Base-by-base conservation (phyloP, 1,284 basidiomycete genomes). In the Schizopora paradoxa region DNA sequence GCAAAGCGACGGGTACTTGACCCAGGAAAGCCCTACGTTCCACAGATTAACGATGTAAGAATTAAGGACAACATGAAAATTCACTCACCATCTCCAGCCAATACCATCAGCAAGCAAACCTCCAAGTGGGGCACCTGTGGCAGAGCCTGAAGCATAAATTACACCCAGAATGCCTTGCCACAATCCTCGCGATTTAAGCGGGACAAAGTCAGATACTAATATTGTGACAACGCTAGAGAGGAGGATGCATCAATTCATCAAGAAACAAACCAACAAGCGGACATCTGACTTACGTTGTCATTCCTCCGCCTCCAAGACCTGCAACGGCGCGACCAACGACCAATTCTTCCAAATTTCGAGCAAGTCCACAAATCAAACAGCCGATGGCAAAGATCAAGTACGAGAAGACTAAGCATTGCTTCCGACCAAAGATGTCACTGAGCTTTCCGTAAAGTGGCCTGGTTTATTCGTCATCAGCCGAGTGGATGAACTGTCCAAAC, bases 391-490 rank as follows among this genome's bases (percentile, higher is more conserved):
- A 82, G 10, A 79, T 58, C 13, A 61, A 51, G 53, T 80, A 79
- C 0, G 77, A 72, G 47, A 76, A 73, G 0, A 82, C 57, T 2
- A 83, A 61, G 49, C 78, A 81, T 1, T 61, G 57, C 53, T 80
- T 81, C 3, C 79, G 67, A 2, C 79, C 80, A 49, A 80, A 82
- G 1, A 82, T 81, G 52, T 83, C 79, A 55, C 77, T 80, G 14
- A 80, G 61, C 58, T 81, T 81, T 10, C 79, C 79, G 49, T 77
- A 81, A 2, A 83, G 57, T 8, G 79, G 78, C 53, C 78, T 80
- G 38, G 2, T 51, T 6, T 43, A 23, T 19, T 0, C 23, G 8
- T 14, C 18, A 21, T 8, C 8, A 13, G 22, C 14, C 4, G 14
- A n/a, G 32, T 6, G 43, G 27, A 5, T 6, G 11, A n/a, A n/a